Evolutionary conservation across 2,329 filamentous ascomycete genomes (phyloP).

Genomic region (Penicillium expansum): DNA sequence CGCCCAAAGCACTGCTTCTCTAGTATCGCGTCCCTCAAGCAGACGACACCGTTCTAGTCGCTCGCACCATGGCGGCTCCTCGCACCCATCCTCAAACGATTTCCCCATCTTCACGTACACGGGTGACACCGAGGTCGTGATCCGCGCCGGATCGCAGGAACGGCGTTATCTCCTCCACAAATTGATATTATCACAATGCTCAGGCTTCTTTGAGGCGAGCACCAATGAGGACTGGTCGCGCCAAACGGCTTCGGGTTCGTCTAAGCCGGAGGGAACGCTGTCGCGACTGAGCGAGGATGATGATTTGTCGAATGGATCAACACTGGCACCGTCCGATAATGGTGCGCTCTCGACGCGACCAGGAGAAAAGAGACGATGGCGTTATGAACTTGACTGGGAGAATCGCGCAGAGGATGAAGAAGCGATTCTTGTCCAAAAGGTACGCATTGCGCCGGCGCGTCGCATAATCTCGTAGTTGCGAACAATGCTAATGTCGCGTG

Average conservation of each 20-base stretch:
- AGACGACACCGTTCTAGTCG: slow-evolving; percentile 72
- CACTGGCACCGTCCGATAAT: slow-evolving; percentile 38
- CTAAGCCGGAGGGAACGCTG: slow-evolving; percentile 45
- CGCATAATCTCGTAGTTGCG: not conserved
- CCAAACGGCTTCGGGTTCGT: slow-evolving; percentile 35
- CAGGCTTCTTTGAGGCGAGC: slow-evolving; percentile 82
- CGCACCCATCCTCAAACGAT: slow-evolving; percentile 75
- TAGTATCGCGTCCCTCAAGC: slow-evolving; percentile 63
- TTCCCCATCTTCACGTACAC: slow-evolving; percentile 88
- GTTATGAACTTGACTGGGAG: slow-evolving; percentile 81
- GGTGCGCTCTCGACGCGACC: slow-evolving; percentile 40
- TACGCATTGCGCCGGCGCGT: slow-evolving; percentile 36
- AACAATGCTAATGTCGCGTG: slow-evolving; percentile 11
- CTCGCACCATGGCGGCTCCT: slow-evolving; percentile 71
- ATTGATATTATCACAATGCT: slow-evolving; percentile 83
- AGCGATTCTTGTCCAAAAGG: slow-evolving; percentile 84
- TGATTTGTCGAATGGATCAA: slow-evolving; percentile 37
- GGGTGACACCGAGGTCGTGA: slow-evolving; percentile 87
- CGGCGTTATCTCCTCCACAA: slow-evolving; percentile 84
- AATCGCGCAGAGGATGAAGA: slow-evolving; percentile 67
- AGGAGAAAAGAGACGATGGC: slow-evolving; percentile 65
- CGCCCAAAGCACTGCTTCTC: slow-evolving; percentile 58
- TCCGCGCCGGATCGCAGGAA: slow-evolving; percentile 67
- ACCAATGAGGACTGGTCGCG: slow-evolving; percentile 75
- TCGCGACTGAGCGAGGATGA: slow-evolving; percentile 39